phyloP scores from a whole-genome alignment of 2,329 filamentous ascomycete species.

The Elsinoe ampelina region DNA sequence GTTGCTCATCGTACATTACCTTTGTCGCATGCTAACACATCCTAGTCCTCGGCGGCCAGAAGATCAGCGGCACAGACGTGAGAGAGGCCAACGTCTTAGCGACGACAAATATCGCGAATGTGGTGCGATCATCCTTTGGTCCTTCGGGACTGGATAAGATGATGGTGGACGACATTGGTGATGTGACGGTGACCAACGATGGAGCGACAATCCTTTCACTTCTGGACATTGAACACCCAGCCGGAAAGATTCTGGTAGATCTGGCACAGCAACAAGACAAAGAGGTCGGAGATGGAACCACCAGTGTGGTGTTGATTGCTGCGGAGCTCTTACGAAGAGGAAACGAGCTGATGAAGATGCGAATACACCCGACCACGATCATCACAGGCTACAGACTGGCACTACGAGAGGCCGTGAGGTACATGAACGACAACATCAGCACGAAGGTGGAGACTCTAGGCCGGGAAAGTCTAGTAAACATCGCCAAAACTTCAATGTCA shows the following conservation, averaged over 20 bases:
- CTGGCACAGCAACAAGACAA: conserved; percentile 97
- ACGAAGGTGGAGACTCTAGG: conserved; percentile 89
- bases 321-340: conserved; percentile 86
- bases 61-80: conserved; percentile 95
- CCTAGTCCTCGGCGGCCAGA: conserved; percentile 80
- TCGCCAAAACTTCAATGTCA: conserved; percentile 98
- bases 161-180: conserved; percentile 99
- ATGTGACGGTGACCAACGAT: conserved; percentile 98
- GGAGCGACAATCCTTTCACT: conserved; percentile 92
- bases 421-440: conserved; percentile 97
- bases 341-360: conserved; percentile 99
- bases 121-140: conserved; percentile 97
- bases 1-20: conserved; percentile 22
- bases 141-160: conserved; percentile 98
- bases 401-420: conserved; percentile 91
- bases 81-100: conserved; percentile 95
- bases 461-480: conserved; percentile 81
- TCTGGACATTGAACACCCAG: conserved; percentile 94
- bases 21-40: conserved; percentile 18
- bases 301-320: conserved; percentile 93
- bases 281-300: conserved; percentile 97
- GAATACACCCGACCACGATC: conserved; percentile 98
- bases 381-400: conserved; percentile 97
- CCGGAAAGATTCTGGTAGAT: conserved; percentile 96
- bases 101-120: conserved; percentile 95